phyloP scores from a whole-genome alignment of 2,329 filamentous ascomycete species.

The Pseudogymnoascus sp. region DNA sequence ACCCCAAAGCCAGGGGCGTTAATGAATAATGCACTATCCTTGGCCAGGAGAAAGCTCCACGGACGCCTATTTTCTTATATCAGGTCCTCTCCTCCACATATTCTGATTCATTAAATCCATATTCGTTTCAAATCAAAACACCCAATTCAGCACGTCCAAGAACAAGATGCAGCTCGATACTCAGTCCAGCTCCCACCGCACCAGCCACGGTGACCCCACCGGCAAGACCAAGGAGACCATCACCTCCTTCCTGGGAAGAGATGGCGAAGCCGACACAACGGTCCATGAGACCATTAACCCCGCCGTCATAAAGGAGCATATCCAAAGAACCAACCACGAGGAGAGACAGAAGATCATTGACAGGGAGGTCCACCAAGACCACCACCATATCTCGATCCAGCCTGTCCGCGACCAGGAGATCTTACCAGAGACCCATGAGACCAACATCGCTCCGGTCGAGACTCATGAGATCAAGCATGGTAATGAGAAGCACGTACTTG shows the following conservation, averaged over 20 bases:
- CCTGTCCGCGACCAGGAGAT: constrained; percentile 49
- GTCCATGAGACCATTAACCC: constrained; percentile 57
- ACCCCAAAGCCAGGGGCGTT: neutral
- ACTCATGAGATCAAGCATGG: constrained; percentile 55
- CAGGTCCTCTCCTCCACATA: constrained; percentile 2
- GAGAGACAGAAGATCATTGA: constrained; percentile 55
- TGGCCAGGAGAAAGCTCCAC: constrained; percentile 6
- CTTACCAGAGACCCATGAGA: constrained; percentile 52
- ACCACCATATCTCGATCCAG: constrained; percentile 63
- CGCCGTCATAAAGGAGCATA: constrained; percentile 50
- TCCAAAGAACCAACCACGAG: constrained; percentile 54
- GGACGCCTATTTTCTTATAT: constrained; percentile 1
- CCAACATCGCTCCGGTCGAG: constrained; percentile 50
- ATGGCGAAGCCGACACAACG: constrained; percentile 61
- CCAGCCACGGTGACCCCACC: constrained; percentile 33
- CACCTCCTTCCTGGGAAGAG: constrained; percentile 49
- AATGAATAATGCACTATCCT: constrained; percentile 1
- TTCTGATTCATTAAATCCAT: neutral
- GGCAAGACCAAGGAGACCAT: constrained; percentile 57
- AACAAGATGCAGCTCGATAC: constrained; percentile 9
- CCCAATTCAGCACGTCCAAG: constrained; percentile 9
- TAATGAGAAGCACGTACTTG: constrained; percentile 39
- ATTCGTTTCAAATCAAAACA: constrained; percentile 6
- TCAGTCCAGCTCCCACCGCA: constrained; percentile 5
- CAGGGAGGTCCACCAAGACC: constrained; percentile 62